Percentiles rank a stretch among this genome's conserved stretches.
phyloP scores from a whole-genome alignment of 2,329 filamentous ascomycete species.

The Uncinocarpus reesii region DNA sequence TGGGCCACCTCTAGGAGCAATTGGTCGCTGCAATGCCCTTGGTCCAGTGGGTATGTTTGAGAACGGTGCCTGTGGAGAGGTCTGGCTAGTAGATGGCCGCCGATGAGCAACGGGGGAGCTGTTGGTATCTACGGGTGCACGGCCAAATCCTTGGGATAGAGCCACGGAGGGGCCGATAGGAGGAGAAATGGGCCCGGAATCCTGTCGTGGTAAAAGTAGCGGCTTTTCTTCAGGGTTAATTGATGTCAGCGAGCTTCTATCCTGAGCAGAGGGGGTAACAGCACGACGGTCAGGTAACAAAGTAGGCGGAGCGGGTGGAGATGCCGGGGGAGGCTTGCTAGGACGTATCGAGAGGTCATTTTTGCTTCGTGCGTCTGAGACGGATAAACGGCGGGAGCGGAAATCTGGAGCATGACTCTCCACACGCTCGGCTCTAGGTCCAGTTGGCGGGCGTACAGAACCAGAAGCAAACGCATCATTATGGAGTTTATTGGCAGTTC shows the following conservation, averaged over 20 bases:
- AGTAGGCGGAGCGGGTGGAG: constrained; percentile 17
- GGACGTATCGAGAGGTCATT: constrained; percentile 23
- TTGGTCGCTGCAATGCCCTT: constrained; percentile 29
- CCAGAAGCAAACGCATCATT: constrained; percentile 3
- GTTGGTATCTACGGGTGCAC: constrained; percentile 1
- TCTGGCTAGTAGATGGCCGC: constrained; percentile 14
- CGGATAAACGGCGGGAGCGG: constrained; percentile 21
- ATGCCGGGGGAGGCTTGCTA: constrained; percentile 18
- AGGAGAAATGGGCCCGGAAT: constrained; percentile 8
- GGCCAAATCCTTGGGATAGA: not conserved
- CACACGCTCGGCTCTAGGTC: constrained; percentile 35
- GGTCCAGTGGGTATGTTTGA: constrained; percentile 35
- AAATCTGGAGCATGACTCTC: constrained; percentile 21
- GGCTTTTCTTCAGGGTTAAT: not conserved
- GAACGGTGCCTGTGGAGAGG: constrained; percentile 30
- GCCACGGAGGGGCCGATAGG: not conserved
- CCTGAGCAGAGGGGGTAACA: not conserved
- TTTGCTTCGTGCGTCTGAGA: constrained; percentile 20
- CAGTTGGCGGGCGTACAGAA: constrained; percentile 31
- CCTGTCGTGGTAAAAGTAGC: not conserved
- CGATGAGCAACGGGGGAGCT: constrained; percentile 5
- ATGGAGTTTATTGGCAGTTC: not conserved
- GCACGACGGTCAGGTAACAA: constrained; percentile 20
- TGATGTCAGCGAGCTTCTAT: not conserved
- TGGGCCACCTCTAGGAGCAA: constrained; percentile 24